Conservation (phyloP, 2,329 filamentous ascomycete species). For the Blastomyces gilchristii region DNA sequence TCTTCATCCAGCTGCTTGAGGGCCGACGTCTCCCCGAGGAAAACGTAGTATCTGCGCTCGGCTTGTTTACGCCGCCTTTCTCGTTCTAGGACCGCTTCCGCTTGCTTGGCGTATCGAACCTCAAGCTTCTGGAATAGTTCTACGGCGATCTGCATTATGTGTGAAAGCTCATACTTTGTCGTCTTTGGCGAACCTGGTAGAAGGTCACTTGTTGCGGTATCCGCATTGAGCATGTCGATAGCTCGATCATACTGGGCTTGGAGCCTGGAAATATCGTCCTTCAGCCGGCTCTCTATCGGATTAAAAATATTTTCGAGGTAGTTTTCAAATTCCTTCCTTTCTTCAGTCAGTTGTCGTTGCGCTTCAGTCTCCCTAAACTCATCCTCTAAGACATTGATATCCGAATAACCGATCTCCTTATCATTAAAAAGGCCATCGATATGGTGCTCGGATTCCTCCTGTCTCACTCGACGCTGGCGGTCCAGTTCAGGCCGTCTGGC, state of each 20-base stretch:
- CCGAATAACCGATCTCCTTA: constrained; percentile 48
- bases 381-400: constrained; percentile 45
- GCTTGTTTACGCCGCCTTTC: constrained; percentile 47
- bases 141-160: constrained; percentile 38
- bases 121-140: constrained; percentile 41
- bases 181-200: constrained; percentile 13
- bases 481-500: constrained; percentile 38
- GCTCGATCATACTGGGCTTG: constrained; percentile 38
- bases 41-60: constrained; percentile 43
- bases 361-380: constrained; percentile 46
- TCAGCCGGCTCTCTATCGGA: constrained; percentile 39
- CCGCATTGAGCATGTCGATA: constrained; percentile 32
- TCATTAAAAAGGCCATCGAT: constrained; percentile 47
- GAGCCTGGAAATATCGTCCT: constrained; percentile 42
- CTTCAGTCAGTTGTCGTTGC: constrained; percentile 43
- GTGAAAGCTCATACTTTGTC: constrained; percentile 27
- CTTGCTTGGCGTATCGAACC: constrained; percentile 40
- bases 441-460: constrained; percentile 43
- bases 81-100: constrained; percentile 42
- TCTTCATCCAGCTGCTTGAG: constrained; percentile 42
- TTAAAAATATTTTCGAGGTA: constrained; percentile 44
- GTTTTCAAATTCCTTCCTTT: constrained; percentile 41
- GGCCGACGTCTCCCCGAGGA: constrained; percentile 41
- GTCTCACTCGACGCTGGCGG: constrained; percentile 39
- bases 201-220: constrained; percentile 25